Evolutionary conservation across 306 rosid genomes (phyloP).

Genomic region (Sesbania bispinosa): DNA sequence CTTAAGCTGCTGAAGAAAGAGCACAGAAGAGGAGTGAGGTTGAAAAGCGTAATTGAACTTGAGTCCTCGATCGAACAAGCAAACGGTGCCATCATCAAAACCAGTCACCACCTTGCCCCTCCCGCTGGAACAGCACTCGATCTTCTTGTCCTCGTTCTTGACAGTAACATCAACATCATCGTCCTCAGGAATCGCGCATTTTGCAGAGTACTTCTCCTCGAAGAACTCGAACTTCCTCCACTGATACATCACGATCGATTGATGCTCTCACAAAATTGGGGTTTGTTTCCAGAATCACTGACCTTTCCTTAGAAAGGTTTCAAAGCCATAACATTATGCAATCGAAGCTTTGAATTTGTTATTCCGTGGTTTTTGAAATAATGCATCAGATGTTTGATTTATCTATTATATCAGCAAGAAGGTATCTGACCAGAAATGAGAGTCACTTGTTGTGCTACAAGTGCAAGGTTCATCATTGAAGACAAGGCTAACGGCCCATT

Average conservation of each 20-base stretch:
- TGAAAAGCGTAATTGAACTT: constrained; percentile 77
- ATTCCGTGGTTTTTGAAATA: no score
- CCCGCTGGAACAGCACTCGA: constrained; percentile 89
- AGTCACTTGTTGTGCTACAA: no score
- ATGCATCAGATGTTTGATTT: no score
- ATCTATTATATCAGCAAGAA: no score
- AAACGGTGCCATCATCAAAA: constrained; percentile 67
- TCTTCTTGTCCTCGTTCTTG: constrained; percentile 30
- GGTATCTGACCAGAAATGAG: no score
- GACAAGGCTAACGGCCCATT: no score
- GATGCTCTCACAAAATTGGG: not conserved
- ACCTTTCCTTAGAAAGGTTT: not conserved
- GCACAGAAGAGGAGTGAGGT: constrained; percentile 79
- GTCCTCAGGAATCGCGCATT: constrained; percentile 63
- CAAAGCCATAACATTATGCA: not conserved
- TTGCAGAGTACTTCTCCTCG: constrained; percentile 78
- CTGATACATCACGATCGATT: constrained; percentile 64
- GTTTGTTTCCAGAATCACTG: not conserved
- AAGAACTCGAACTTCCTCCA: constrained; percentile 98
- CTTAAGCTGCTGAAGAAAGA: constrained; percentile 95
- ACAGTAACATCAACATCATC: not conserved
- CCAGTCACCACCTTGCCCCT: constrained; percentile 93
- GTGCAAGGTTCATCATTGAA: no score
- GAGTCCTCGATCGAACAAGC: constrained; percentile 87
- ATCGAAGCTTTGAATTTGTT: no score